Conservation (phyloP, 352 stramenopile genomes). For the Phytophthora syringae region DNA sequence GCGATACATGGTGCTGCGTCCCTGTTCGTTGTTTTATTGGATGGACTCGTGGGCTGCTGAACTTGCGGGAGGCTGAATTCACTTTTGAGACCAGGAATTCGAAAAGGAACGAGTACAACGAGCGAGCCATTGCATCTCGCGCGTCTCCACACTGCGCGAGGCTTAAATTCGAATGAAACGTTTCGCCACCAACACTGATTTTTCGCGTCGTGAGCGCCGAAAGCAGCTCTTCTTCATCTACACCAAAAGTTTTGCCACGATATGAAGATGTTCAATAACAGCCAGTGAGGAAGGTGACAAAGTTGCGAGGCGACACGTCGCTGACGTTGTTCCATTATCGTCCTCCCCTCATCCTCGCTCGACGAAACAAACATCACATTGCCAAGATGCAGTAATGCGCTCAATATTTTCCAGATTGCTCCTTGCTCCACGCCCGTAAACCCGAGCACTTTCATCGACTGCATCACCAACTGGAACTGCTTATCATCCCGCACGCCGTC, state of each 20-base stretch:
- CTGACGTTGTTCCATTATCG: slow-evolving; percentile 43
- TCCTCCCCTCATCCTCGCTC: slow-evolving; percentile 60
- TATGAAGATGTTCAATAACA: slow-evolving; percentile 48
- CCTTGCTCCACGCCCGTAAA: slow-evolving; percentile 67
- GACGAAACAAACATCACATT: slow-evolving; percentile 76
- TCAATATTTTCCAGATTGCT: slow-evolving; percentile 73
- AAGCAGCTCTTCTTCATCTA: slow-evolving; percentile 58
- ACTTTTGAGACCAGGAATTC: slow-evolving; percentile 84
- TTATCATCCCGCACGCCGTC: slow-evolving; percentile 68
- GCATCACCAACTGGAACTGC: slow-evolving; percentile 66
- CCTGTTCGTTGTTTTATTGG: slow-evolving; percentile 20
- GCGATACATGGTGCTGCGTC: slow-evolving; percentile 65
- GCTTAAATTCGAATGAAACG: slow-evolving; percentile 69
- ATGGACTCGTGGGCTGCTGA: slow-evolving; percentile 10
- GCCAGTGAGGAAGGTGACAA: slow-evolving; percentile 43
- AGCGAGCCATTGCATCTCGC: slow-evolving; percentile 75
- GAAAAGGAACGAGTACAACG: slow-evolving; percentile 86
- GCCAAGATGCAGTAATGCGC: slow-evolving; percentile 83
- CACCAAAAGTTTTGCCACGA: slow-evolving; percentile 48
- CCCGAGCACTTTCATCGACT: slow-evolving; percentile 78
- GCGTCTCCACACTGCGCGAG: slow-evolving; percentile 71
- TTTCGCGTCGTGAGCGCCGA: slow-evolving; percentile 67
- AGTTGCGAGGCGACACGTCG: slow-evolving; percentile 44
- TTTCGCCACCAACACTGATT: slow-evolving; percentile 75
- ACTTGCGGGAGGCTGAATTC: slow-evolving; percentile 56